Conservation (phyloP, 2,329 filamentous ascomycete species). For the Phaeosphaeria sp. region DNA sequence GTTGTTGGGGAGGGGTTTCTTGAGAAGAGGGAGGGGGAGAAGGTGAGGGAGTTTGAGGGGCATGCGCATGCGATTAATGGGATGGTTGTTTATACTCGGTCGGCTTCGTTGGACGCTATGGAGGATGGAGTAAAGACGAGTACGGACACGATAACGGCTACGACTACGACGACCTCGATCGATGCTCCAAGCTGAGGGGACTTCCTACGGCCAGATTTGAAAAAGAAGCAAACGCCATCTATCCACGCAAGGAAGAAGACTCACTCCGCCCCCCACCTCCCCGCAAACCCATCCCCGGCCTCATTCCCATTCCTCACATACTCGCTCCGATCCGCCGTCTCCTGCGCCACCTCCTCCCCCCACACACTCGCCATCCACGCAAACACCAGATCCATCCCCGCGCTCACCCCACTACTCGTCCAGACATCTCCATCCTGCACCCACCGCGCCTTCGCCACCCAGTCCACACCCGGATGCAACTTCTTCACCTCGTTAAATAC, state of each 20-base stretch:
- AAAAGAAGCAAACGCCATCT: neutral
- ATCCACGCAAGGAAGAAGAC: neutral
- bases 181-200: neutral
- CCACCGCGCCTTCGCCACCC: slow-evolving; percentile 69
- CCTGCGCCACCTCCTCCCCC: slow-evolving; percentile 59
- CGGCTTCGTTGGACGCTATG: no score
- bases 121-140: neutral
- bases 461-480: slow-evolving; percentile 61
- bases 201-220: no score
- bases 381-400: slow-evolving; percentile 68
- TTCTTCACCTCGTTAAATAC: slow-evolving; percentile 59
- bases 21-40: slow-evolving; percentile 18
- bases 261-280: slow-evolving; percentile 38
- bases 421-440: slow-evolving; percentile 71
- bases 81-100: slow-evolving; percentile 39
- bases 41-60: slow-evolving; percentile 35
- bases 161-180: neutral
- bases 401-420: slow-evolving; percentile 69
- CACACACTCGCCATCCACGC: slow-evolving; percentile 64
- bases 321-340: slow-evolving; percentile 62
- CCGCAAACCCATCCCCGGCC: slow-evolving; percentile 63
- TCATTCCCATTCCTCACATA: slow-evolving; percentile 63
- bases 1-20: slow-evolving; percentile 34
- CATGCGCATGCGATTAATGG: slow-evolving; percentile 43
- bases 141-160: neutral